A percentile compares a stretch with the other conserved stretches of the same genome.
phyloP scores from a whole-genome alignment of 306 rosid genomes.

The Sophora flavescens region DNA sequence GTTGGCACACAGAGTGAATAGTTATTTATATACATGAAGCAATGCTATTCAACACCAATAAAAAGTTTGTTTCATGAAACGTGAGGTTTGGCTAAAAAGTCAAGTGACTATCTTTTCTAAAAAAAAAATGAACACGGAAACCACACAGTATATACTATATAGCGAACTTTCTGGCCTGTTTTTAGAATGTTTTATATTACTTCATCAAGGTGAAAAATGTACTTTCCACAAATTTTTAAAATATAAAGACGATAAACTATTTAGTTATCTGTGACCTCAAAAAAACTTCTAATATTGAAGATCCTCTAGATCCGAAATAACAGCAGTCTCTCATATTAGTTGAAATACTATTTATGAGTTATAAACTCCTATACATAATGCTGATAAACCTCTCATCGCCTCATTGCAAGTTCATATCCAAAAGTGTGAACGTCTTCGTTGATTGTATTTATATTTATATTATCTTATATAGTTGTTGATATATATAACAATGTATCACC shows the following conservation, averaged over 20 bases:
- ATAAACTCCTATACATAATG: too few species aligned
- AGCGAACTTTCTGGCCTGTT: background rate
- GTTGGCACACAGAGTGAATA: background rate
- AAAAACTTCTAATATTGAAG: background rate
- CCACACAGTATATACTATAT: background rate
- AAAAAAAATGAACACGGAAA: conserved; percentile 15
- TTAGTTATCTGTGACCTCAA: too few species aligned
- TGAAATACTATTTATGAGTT: too few species aligned
- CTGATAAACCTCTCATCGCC: background rate
- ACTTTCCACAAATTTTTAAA: too few species aligned
- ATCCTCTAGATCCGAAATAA: background rate
- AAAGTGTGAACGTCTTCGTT: too few species aligned
- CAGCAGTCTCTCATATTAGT: background rate
- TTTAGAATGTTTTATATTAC: background rate
- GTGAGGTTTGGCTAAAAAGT: conserved; percentile 35
- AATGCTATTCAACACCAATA: background rate
- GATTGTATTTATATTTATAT: too few species aligned
- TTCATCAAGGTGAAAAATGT: too few species aligned
- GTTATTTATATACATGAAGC: background rate
- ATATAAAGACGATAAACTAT: too few species aligned
- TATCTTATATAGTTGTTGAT: too few species aligned
- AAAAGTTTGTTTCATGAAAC: conserved; percentile 19
- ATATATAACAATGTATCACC: too few species aligned
- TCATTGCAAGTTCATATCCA: too few species aligned
- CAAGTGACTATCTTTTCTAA: conserved; percentile 22